Evolutionary conservation across 768 basidiomycete genomes (phyloP).

Genomic region (Lanmaoa rubissima): DNA sequence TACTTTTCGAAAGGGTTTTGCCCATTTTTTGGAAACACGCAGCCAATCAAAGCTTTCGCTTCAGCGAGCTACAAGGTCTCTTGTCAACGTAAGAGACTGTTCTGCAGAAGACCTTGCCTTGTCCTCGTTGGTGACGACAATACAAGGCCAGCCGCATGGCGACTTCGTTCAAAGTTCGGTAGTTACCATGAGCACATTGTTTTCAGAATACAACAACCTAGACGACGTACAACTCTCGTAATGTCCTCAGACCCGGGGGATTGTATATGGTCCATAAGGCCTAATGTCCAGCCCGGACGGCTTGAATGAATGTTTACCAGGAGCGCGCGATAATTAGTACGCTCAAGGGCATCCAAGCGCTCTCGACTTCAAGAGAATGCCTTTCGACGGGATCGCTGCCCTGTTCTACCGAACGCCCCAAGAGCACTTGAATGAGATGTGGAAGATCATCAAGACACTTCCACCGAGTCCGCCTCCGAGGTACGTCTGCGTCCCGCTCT

Average conservation of each 20-base stretch:
- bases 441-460: constrained; percentile 20
- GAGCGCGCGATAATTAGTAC: neutral
- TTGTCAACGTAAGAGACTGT: too few relatives aligned
- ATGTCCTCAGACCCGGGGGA: neutral
- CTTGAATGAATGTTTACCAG: neutral
- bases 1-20: too few relatives aligned
- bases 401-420: constrained; percentile 16
- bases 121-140: too few relatives aligned
- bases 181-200: constrained; percentile 13
- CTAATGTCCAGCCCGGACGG: too few relatives aligned
- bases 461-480: constrained; percentile 15
- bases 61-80: too few relatives aligned
- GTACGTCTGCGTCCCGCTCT: constrained; percentile 4
- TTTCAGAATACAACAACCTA: constrained; percentile 7
- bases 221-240: neutral
- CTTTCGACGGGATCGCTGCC: constrained; percentile 13
- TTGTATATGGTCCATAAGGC: neutral
- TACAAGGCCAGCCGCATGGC: neutral
- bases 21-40: too few relatives aligned
- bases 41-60: too few relatives aligned
- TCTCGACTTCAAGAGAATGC: neutral
- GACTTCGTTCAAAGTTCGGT: neutral
- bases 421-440: constrained; percentile 25
- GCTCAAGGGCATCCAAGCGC: neutral
- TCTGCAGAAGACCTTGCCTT: too few relatives aligned